Percentiles rank a stretch among this genome's conserved stretches.
These are phyloP conservation scores for Salvia hispanica DNA, from an alignment of 257 asterid genomes.

Conservation along the genomic window DNA sequence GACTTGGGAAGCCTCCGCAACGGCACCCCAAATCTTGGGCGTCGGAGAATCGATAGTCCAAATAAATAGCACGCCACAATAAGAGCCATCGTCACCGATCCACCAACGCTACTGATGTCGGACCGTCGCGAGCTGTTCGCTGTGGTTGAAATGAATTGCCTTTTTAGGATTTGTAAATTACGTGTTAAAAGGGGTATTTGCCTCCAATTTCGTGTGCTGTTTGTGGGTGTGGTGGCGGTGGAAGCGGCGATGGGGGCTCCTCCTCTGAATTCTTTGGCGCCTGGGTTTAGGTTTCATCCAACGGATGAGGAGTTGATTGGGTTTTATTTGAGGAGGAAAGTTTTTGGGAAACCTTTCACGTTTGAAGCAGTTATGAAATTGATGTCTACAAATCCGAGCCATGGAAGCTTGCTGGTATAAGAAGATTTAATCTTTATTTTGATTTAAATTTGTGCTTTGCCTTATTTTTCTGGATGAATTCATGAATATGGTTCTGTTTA, in stretches of 20 bases:
- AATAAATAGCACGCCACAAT: too few relatives aligned
- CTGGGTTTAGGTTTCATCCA: constrained; percentile 81
- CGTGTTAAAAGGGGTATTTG: constrained; percentile 11
- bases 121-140: too few relatives aligned
- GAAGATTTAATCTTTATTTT: constrained; percentile 10
- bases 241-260: constrained; percentile 49
- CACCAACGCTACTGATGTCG: too few relatives aligned
- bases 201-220: constrained; percentile 19
- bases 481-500: not conserved
- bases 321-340: constrained; percentile 82
- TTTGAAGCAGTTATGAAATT: constrained; percentile 80
- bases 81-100: too few relatives aligned
- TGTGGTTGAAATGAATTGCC: too few relatives aligned
- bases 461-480: not conserved
- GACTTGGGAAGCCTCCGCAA: too few relatives aligned
- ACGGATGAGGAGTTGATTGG: constrained; percentile 62
- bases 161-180: not conserved
- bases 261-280: constrained; percentile 74
- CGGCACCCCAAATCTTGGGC: too few relatives aligned
- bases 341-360: constrained; percentile 72
- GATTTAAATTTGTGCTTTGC: constrained; percentile 9
- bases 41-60: too few relatives aligned
- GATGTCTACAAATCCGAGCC: constrained; percentile 98
- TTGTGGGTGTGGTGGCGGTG: constrained; percentile 27
- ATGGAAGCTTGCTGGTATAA: constrained; percentile 76